phyloP scores from a whole-genome alignment of 768 basidiomycete genomes.

The Amanita rubescens region DNA sequence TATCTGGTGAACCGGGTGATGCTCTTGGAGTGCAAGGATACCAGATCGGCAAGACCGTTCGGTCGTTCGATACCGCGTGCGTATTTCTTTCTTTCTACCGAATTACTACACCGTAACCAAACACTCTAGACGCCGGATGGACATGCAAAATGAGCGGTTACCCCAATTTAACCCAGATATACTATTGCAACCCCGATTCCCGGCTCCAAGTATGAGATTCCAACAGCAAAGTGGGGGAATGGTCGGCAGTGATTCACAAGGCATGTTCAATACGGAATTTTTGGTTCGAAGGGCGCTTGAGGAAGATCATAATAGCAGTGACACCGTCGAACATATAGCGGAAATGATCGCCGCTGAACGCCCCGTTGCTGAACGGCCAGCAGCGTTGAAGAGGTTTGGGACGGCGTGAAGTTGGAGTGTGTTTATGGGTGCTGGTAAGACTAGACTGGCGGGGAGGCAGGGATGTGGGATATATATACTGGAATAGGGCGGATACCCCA shows the following conservation, averaged over 20 bases:
- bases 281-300: slow-evolving; percentile 56
- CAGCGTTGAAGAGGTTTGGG: slow-evolving; percentile 57
- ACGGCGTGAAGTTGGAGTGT: slow-evolving; percentile 32
- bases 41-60: slow-evolving; percentile 54
- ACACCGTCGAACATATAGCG: slow-evolving; percentile 52
- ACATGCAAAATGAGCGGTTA: slow-evolving; percentile 68
- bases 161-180: slow-evolving; percentile 43
- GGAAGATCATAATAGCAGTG: slow-evolving; percentile 40
- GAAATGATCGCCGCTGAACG: slow-evolving; percentile 53
- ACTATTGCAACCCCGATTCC: slow-evolving; percentile 31
- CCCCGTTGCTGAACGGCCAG: slow-evolving; percentile 35
- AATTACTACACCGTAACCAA: neutral
- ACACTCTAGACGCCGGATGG: slow-evolving; percentile 52
- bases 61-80: slow-evolving; percentile 71
- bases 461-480: neutral
- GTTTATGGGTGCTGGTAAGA: neutral
- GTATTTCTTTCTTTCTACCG: slow-evolving; percentile 20
- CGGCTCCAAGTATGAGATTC: slow-evolving; percentile 50
- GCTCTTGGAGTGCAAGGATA: slow-evolving; percentile 57
- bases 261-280: slow-evolving; percentile 48
- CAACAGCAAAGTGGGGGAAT: neutral
- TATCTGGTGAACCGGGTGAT: slow-evolving; percentile 34
- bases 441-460: neutral
- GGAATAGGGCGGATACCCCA: neutral
- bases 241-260: neutral